Base-by-base conservation (phyloP, 1,139 yeast genomes). In the Sugiyamaella paludigena region DNA sequence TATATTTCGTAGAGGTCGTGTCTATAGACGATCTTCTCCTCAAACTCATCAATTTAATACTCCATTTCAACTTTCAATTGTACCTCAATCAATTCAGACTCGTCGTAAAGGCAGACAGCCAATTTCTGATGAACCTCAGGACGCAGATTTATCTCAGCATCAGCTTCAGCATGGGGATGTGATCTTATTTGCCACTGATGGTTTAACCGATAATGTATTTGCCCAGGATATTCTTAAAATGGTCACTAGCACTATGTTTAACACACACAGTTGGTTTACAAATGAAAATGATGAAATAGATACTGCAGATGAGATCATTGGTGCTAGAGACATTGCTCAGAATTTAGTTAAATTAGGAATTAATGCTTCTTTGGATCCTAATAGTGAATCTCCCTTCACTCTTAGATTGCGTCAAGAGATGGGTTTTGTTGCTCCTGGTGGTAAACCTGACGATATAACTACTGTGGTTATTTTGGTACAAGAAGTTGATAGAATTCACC, bases 401-500 rank as follows among this genome's bases (percentile, higher is more conserved):
- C 91, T 85, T 63, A 94, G 87, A 58, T 74, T 87, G 48, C 76
- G 84, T 4, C 59, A 65, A 33, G 67, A 69, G 37, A 58, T 66
- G 46, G 68, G 85, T 40, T 81, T 91, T 2, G 86, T 87, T 1
- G 86, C 87, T 60, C 74, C 81, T 54, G 98, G 98, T 36, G 98
- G 98, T 27, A 92, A 92, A 68, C 95, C 89, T 47, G 98, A 92
- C 69, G 98, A 92, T 66, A 84, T 91, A 33, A 88, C 98, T 0
- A 80, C 86, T 12, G 83, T 91, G 1, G 75, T 87, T 61, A 80
- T 89, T 49, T 56, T 66, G 26, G 75, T 36, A 15, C 40, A 42
- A 29, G 45, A 42, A 12, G 12, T 42, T 29, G 38, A 37, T 27
- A 19, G 24, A 19, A 19, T 19, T 19, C 24, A 19, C 24, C 24